phyloP scores from a whole-genome alignment of 768 basidiomycete species.

The Podaxis sp. region DNA sequence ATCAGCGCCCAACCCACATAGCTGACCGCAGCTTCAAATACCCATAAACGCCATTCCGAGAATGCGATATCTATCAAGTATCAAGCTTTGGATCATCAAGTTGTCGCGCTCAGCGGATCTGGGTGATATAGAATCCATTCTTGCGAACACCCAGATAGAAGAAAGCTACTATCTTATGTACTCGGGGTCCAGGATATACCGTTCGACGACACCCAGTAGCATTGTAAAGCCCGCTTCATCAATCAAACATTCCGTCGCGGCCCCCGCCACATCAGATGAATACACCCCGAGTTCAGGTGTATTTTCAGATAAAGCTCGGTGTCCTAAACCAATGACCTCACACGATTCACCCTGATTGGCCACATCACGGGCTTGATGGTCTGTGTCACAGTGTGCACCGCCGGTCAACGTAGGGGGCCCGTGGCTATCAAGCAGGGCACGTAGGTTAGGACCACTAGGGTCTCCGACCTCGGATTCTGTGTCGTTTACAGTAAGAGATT shows the following conservation, averaged over 20 bases:
- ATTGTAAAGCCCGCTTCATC: slow-evolving; percentile 40
- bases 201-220: slow-evolving; percentile 39
- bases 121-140: background rate
- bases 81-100: background rate
- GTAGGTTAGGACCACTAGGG: slow-evolving; percentile 2
- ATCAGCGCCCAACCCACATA: background rate
- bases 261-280: background rate
- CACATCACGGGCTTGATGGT: background rate
- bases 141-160: background rate
- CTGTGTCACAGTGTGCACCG: slow-evolving; percentile 11
- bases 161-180: slow-evolving; percentile 20
- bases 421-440: background rate
- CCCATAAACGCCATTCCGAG: background rate
- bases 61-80: background rate
- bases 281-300: slow-evolving; percentile 5
- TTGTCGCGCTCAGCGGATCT: background rate
- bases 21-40: background rate
- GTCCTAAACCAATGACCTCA: background rate
- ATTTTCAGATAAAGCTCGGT: background rate
- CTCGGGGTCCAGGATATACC: slow-evolving; percentile 21
- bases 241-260: slow-evolving; percentile 18
- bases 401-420: slow-evolving; percentile 1
- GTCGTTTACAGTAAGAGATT: background rate
- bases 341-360: background rate
- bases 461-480: slow-evolving; percentile 15